Evolutionary conservation across 2,329 filamentous ascomycete genomes (phyloP).

Genomic region (Trichophyton equinum): DNA sequence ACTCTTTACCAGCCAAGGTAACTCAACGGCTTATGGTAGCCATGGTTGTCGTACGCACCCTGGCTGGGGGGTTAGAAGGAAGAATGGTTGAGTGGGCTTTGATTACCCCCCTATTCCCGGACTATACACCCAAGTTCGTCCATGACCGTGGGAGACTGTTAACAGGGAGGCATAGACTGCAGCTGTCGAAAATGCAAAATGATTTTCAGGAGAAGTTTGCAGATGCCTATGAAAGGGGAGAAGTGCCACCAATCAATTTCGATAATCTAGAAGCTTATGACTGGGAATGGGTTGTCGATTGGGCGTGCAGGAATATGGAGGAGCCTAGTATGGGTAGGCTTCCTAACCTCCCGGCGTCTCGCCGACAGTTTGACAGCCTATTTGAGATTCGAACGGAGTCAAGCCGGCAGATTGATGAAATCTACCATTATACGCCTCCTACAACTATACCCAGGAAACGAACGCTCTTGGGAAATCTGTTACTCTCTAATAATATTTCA

Average conservation of each 20-base stretch:
- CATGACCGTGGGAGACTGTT: constrained; percentile 28
- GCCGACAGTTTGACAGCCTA: constrained; percentile 29
- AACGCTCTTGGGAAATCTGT: constrained; percentile 21
- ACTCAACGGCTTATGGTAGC: constrained; percentile 29
- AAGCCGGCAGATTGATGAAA: constrained; percentile 21
- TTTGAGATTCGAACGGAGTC: constrained; percentile 31
- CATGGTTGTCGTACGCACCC: constrained; percentile 33
- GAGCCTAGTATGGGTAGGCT: constrained; percentile 23
- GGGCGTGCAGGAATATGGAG: constrained; percentile 33
- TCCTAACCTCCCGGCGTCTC: constrained; percentile 33
- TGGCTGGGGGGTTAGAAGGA: constrained; percentile 34
- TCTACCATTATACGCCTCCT: constrained; percentile 23
- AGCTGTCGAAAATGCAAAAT: constrained; percentile 33
- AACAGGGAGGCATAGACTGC: constrained; percentile 26
- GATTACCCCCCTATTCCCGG: constrained; percentile 32
- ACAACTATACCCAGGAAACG: constrained; percentile 26
- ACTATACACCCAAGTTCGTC: constrained; percentile 27
- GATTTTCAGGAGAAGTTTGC: constrained; percentile 37
- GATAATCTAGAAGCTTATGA: constrained; percentile 33
- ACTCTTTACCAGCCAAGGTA: constrained; percentile 4
- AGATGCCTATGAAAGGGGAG: constrained; percentile 32
- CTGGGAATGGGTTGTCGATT: constrained; percentile 36
- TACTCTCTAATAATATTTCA: constrained; percentile 24
- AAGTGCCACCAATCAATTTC: constrained; percentile 35
- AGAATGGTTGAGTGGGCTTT: constrained; percentile 35